These are phyloP conservation scores for Penicillium alfredii DNA, from an alignment of 495 filamentous ascomycete genomes.

Conservation along the genomic window DNA sequence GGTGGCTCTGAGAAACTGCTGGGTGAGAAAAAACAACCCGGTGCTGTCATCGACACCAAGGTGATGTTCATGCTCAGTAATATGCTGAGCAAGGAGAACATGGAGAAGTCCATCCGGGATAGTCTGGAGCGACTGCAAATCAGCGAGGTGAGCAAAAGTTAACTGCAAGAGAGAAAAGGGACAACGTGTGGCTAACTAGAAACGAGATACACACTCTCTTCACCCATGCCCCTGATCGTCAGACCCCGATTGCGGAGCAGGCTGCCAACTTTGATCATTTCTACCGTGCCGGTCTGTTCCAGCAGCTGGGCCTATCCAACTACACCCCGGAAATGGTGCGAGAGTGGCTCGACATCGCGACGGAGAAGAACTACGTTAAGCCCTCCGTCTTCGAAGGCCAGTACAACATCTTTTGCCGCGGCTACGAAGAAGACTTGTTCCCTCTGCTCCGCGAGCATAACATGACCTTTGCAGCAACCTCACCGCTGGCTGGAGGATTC, in stretches of 20 bases:
- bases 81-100: constrained; percentile 7
- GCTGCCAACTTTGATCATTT: constrained; percentile 12
- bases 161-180: too few relatives aligned
- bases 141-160: not conserved
- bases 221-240: constrained; percentile 12
- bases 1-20: constrained; percentile 9
- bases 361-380: constrained; percentile 3
- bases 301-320: constrained; percentile 12
- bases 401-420: constrained; percentile 38
- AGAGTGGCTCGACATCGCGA: constrained; percentile 5
- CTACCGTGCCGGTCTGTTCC: constrained; percentile 5
- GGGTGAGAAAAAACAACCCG: not conserved
- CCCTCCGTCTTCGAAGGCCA: constrained; percentile 18
- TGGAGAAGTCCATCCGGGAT: constrained; percentile 5
- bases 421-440: constrained; percentile 42
- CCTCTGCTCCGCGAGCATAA: constrained; percentile 46
- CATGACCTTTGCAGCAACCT: constrained; percentile 39
- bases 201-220: constrained; percentile 11
- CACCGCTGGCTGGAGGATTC: constrained; percentile 46
- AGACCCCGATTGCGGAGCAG: constrained; percentile 10
- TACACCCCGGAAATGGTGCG: constrained; percentile 8
- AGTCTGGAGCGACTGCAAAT: constrained; percentile 9
- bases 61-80: constrained; percentile 9
- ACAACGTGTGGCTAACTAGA: not conserved
- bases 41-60: constrained; percentile 16